These are phyloP conservation scores for Verticillium zaregamsianum DNA, from an alignment of 2,329 filamentous ascomycete genomes.

Conservation along the genomic window DNA sequence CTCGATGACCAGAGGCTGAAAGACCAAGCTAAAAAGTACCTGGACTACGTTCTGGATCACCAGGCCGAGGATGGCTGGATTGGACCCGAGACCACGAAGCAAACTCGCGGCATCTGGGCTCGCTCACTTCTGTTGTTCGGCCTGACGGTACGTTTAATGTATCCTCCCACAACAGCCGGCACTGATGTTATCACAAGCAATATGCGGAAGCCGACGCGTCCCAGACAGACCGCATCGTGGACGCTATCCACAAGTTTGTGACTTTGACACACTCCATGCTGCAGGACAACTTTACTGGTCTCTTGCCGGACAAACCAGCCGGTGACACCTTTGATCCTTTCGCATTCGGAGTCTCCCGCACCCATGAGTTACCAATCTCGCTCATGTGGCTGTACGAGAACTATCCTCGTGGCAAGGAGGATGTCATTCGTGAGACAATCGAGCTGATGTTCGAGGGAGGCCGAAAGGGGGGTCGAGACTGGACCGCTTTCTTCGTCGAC, in stretches of 20 bases:
- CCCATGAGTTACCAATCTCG: conserved; percentile 33
- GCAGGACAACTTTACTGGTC: conserved; percentile 44
- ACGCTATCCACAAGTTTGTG: conserved; percentile 45
- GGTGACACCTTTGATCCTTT: conserved; percentile 35
- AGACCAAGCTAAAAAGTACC: conserved; percentile 22
- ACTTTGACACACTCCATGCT: conserved; percentile 51
- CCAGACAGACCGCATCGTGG: conserved; percentile 37
- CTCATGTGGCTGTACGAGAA: conserved; percentile 36
- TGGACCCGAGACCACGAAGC: conserved; percentile 40
- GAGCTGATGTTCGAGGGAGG: conserved; percentile 29
- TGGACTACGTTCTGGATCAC: conserved; percentile 42
- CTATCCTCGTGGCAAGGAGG: conserved; percentile 15
- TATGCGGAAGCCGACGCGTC: conserved; percentile 43
- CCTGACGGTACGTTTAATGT: neutral
- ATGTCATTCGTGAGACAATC: conserved; percentile 34
- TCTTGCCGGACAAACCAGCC: conserved; percentile 31
- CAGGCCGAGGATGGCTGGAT: conserved; percentile 54
- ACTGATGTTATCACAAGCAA: conserved; percentile 18
- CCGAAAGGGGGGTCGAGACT: conserved; percentile 20
- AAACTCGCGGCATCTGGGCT: conserved; percentile 48
- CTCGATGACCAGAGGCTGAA: conserved; percentile 31
- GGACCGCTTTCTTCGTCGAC: conserved; percentile 27
- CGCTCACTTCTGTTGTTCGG: conserved; percentile 47
- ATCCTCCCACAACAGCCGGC: no score
- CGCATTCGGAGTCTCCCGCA: conserved; percentile 28